Evolutionary conservation across 2,329 filamentous ascomycete genomes (phyloP), one percentile per base, ranked within the genome.

Genomic region (Ceratocystis variospora): DNA sequence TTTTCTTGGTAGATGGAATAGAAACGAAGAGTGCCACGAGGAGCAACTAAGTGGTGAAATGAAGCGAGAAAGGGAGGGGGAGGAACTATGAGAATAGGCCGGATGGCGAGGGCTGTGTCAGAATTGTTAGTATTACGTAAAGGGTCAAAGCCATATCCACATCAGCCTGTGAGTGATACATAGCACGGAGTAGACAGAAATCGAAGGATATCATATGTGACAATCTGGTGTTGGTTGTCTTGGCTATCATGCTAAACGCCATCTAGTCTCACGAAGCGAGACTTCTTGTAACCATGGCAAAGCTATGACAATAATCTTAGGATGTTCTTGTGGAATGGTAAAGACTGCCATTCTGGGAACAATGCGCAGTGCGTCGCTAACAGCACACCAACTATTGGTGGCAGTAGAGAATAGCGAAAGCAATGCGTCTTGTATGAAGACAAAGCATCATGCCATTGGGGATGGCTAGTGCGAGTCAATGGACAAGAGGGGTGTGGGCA

Each of bases 1-100:
- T 89, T 69, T 76, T 72, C 66, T 65, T 62, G 65, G 66, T 45
- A 46, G 50, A 66, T 67, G 55, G 66, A 63, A 68, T 68, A 69
- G 63, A 55, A 63, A 68, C 68, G 67, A 67, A 70, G 70, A 64
- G 10, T 53, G 48, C 22, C 48, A 10, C 48, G 62, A 65, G 66
- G 61, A 69, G 37, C 66, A 64, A 37, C 31, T 19, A 33, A 12
- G 25, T 37, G 48, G 17, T n/a, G 37, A 41, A 68, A 68, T 64
- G 68, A 70, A 64, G 71, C 6, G 25, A 22, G 55, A 61, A 31
- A 61, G 48, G 57, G 64, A 28, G 71, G 68, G 70, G 55, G 59
- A 41, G 63, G 50, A 70, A 59, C 7, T 59, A 31, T n/a, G 25
- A 19, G 5, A 59, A 37, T 15, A n/a, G 28, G 55, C 17, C 12